These are phyloP conservation scores for Massospora cicadina DNA, from an alignment of 371 early-diverging fungal species.

Conservation along the genomic window DNA sequence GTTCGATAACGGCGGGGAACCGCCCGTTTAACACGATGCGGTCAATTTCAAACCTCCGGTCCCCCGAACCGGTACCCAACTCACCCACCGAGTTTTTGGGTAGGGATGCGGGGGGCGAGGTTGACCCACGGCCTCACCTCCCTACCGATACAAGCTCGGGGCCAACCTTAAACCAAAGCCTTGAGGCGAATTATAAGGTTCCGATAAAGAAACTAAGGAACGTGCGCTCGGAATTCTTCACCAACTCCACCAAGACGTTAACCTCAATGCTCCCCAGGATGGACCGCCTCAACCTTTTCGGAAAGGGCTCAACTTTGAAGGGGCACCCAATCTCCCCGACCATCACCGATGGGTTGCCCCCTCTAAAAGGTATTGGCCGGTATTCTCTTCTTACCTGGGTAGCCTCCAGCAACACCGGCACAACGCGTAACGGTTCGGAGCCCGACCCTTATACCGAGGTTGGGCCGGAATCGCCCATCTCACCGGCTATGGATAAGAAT, in stretches of 20 bases:
- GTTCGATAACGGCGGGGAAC: background rate
- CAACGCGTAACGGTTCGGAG: background rate
- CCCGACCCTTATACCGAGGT: background rate
- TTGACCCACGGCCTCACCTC: background rate
- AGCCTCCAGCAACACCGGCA: too few species aligned
- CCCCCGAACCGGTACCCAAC: background rate
- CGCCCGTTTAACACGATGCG: background rate
- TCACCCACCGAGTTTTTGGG: background rate
- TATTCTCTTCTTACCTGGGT: too few species aligned
- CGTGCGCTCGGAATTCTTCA: conserved; percentile 5
- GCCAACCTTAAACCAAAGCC: too few species aligned
- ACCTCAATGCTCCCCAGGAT: conserved; percentile 2
- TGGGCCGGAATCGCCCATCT: background rate
- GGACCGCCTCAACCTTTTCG: background rate
- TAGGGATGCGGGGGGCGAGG: background rate
- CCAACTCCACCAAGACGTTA: conserved; percentile 1
- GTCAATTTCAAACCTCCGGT: background rate
- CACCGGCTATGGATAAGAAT: background rate
- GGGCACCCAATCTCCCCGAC: too few species aligned
- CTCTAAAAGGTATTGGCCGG: too few species aligned
- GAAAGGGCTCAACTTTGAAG: background rate
- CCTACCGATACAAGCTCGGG: background rate
- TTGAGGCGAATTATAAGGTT: background rate
- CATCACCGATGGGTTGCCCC: too few species aligned
- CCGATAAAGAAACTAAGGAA: background rate